Evolutionary conservation across 2,329 filamentous ascomycete species (phyloP), one percentile per base, ranked within the genome.

Genomic region (Beauveria sp.): DNA sequence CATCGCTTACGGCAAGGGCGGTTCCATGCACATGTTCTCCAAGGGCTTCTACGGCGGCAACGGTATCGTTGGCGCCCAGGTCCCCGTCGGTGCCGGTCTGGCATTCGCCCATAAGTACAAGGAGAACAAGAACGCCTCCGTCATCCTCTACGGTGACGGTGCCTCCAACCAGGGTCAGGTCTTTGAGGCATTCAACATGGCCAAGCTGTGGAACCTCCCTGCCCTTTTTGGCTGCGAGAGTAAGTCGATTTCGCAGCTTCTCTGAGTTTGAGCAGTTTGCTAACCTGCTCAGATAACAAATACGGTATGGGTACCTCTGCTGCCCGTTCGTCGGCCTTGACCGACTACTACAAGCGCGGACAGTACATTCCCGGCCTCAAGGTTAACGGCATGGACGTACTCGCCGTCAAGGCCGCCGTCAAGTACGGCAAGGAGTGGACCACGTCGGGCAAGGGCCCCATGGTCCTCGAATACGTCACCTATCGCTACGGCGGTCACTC

Each of bases 151-250:
- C 79, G 94, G 94, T 82, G 94, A 99, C 71, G 94, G 94, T 83
- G 94, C 94, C 67, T 91, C 89, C 83, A 99, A 99, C 84, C 94
- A 99, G 83, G 94, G 94, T 67, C 94, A 99, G 80, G 94, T 99
- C 70, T 99, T 99, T 72, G 94, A 99, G 84, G 92, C 94, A 64
- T 99, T 96, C 86, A 99, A 99, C 88, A 99, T 99, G 94, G 94
- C 94, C 66, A 97, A 97, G 85, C 87, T 99, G 68, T 99, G 94
- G 94, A 92, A 94, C 70, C 83, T 99, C 53, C 94, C 94, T 60
- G 86, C 92, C 68, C 89, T 99, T 68, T 99, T 99, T 74, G 92
- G 91, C 69, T 99, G 94, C 78, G 94, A 99, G 84, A 99, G 92
- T 96, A 81, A 76, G 91, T 85, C 48, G 26, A 26, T 61, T 9